Conservation (phyloP, 257 asterid genomes). For the Solanum paucissectum region DNA sequence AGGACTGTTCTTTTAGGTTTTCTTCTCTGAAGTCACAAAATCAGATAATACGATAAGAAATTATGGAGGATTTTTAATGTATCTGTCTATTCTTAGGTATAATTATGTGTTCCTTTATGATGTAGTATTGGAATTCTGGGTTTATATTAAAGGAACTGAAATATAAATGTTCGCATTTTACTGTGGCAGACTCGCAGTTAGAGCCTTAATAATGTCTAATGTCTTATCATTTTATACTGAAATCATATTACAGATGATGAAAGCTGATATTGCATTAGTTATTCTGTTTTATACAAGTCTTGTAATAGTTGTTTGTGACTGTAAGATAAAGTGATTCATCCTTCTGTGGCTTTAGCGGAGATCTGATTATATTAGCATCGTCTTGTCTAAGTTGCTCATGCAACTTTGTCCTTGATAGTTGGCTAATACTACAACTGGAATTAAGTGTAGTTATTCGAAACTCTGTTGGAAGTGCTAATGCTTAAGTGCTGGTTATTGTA, state of each 20-base stretch:
- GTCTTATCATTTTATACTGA: background rate
- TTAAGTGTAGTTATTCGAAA: fast-evolving
- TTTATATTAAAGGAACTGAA: background rate
- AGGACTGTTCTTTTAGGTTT: background rate
- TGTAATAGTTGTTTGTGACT: background rate
- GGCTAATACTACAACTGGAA: background rate
- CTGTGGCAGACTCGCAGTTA: background rate
- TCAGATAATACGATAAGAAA: background rate
- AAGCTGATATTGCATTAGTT: background rate
- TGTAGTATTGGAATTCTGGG: background rate
- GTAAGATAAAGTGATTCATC: background rate
- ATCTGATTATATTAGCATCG: background rate
- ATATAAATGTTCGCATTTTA: background rate
- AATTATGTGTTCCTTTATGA: background rate
- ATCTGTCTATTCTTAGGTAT: background rate
- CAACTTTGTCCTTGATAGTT: background rate
- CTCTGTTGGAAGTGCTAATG: background rate
- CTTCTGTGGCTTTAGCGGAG: background rate
- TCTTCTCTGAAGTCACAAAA: background rate
- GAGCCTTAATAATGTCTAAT: background rate
- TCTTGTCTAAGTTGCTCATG: background rate
- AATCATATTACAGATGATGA: background rate
- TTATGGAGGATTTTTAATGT: background rate
- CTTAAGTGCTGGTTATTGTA: background rate
- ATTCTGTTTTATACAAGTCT: background rate